These are phyloP conservation scores for Earliella scabrosa DNA, from an alignment of 1,284 basidiomycete species.

Conservation along the genomic window DNA sequence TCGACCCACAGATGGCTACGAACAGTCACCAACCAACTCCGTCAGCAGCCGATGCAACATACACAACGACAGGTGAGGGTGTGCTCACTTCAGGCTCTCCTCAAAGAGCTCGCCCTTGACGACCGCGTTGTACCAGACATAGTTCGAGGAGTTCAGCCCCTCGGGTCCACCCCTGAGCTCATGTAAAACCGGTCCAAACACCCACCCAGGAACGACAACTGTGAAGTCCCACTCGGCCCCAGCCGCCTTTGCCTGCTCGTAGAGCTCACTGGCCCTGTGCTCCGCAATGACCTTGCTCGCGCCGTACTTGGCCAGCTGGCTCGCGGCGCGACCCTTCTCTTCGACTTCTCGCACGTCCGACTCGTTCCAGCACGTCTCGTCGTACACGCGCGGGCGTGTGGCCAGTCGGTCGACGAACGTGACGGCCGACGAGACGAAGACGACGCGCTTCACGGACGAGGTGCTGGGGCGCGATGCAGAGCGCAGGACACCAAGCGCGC, in stretches of 20 bases:
- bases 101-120: conserved; percentile 25
- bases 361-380: conserved; percentile 68
- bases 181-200: conserved; percentile 52
- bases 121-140: conserved; percentile 35
- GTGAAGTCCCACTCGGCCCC: conserved; percentile 56
- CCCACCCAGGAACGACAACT: conserved; percentile 59
- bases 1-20: conserved; percentile 53
- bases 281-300: conserved; percentile 75
- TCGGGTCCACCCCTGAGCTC: conserved; percentile 44
- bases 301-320: conserved; percentile 49
- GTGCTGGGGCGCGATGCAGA: conserved; percentile 19
- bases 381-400: conserved; percentile 29
- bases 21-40: too few relatives aligned
- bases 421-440: conserved; percentile 64
- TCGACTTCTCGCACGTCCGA: conserved; percentile 52
- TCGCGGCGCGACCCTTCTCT: conserved; percentile 52
- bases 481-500: conserved; percentile 30
- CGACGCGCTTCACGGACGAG: conserved; percentile 59
- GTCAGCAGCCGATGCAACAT: background rate
- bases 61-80: background rate
- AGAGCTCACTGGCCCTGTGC: conserved; percentile 58
- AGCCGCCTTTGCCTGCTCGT: conserved; percentile 54
- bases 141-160: conserved; percentile 56
- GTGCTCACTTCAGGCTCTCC: background rate
- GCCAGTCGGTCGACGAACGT: conserved; percentile 43